phyloP scores from a whole-genome alignment of 306 rosid species.

The Malus asiatica region DNA sequence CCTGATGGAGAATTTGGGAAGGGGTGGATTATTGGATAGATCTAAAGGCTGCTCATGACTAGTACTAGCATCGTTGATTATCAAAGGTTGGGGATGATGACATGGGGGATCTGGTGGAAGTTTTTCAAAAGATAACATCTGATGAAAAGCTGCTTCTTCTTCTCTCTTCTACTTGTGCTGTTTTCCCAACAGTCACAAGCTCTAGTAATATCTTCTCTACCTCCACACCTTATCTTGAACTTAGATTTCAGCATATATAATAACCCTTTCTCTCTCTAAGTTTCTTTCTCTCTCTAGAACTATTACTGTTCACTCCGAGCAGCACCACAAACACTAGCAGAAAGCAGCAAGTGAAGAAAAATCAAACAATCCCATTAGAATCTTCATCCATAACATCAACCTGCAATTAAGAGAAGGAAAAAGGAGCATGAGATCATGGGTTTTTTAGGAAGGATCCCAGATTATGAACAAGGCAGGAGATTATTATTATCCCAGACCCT shows the following conservation, averaged over 20 bases:
- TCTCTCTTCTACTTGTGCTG: constrained; percentile 43
- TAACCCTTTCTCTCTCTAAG: constrained; percentile 3
- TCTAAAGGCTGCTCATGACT: constrained; percentile 7
- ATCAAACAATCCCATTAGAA: constrained; percentile 26
- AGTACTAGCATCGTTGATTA: not conserved
- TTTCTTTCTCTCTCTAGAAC: constrained; percentile 3
- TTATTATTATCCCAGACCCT: constrained; percentile 3
- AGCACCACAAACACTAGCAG: constrained; percentile 11
- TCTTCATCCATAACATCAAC: constrained; percentile 23
- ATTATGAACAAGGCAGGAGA: constrained; percentile 8
- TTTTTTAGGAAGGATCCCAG: constrained; percentile 9
- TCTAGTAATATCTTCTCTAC: constrained; percentile 25
- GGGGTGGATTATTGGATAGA: constrained; percentile 27
- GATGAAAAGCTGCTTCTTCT: constrained; percentile 32
- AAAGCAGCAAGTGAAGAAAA: constrained; percentile 2
- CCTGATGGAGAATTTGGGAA: constrained; percentile 54
- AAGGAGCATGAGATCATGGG: constrained; percentile 15
- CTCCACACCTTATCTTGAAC: constrained; percentile 31
- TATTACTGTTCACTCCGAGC: constrained; percentile 15
- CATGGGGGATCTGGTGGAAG: constrained; percentile 49
- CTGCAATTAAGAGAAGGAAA: constrained; percentile 21
- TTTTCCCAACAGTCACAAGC: constrained; percentile 40
- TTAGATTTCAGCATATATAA: constrained; percentile 56
- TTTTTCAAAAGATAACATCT: constrained; percentile 63
- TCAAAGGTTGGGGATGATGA: constrained; percentile 31